Conservation (phyloP, 208 protist genomes). For the Tritrichomonas musculus region DNA sequence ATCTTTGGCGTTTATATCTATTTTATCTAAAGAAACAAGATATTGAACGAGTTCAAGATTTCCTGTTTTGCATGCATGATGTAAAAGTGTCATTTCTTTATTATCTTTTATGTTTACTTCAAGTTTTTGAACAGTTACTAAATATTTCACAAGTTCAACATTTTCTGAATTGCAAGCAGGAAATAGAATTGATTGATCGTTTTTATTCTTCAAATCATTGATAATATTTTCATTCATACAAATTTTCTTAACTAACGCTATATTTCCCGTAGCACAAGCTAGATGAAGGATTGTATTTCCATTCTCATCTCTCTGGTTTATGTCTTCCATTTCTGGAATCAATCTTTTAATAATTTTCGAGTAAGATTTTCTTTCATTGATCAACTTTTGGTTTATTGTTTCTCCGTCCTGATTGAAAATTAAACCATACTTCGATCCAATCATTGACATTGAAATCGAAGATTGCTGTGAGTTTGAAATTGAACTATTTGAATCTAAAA, state of each 20-base stretch:
- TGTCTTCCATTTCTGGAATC: background rate
- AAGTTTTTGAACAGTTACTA: background rate
- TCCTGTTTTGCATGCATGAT: background rate
- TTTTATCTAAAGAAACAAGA: background rate
- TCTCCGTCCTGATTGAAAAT: no score
- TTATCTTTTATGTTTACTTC: background rate
- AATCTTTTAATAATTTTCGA: no score
- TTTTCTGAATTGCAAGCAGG: background rate
- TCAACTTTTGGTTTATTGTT: no score
- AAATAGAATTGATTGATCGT: background rate
- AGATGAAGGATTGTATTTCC: background rate
- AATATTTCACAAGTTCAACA: background rate
- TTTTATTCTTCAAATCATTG: background rate
- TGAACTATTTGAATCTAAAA: no score
- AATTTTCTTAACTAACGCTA: background rate
- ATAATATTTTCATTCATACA: background rate
- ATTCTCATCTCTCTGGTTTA: background rate
- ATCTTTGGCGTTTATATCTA: background rate
- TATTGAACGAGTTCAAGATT: background rate
- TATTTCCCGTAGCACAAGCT: background rate
- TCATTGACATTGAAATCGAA: no score
- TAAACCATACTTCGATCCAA: no score
- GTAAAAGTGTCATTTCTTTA: background rate
- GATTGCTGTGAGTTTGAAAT: no score
- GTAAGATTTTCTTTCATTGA: no score